Evolutionary conservation across 2,329 filamentous ascomycete species (phyloP).

Genomic region (Aspergillus pseudoglaucus): DNA sequence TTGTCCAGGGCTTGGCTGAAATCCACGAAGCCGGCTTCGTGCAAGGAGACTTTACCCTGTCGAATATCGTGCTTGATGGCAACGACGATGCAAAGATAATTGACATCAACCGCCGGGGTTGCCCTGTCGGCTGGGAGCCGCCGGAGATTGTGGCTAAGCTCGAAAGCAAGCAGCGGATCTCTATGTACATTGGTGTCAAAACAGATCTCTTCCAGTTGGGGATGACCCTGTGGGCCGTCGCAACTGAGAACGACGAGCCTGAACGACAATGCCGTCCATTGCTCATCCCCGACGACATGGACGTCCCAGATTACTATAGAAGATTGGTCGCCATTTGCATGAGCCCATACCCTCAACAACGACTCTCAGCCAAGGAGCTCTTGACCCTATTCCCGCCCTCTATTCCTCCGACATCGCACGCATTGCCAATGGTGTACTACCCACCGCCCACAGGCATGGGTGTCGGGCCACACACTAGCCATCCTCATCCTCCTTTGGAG

Average conservation of each 20-base stretch:
- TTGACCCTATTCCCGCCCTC: slow-evolving; percentile 58
- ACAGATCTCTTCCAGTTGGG: slow-evolving; percentile 93
- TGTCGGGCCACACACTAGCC: slow-evolving; percentile 13
- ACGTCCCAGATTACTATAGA: slow-evolving; percentile 71
- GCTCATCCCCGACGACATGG: slow-evolving; percentile 45
- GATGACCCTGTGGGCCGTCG: slow-evolving; percentile 93
- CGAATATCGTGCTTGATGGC: slow-evolving; percentile 89
- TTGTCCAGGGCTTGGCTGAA: slow-evolving; percentile 79
- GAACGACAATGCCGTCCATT: slow-evolving; percentile 71
- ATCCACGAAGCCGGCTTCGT: slow-evolving; percentile 96
- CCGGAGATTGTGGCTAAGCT: slow-evolving; percentile 83
- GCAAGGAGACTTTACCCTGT: slow-evolving; percentile 93
- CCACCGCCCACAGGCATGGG: slow-evolving; percentile 11
- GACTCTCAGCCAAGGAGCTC: slow-evolving; percentile 67
- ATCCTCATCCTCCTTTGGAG: not conserved
- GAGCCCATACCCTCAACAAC: slow-evolving; percentile 63
- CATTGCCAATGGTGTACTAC: slow-evolving; percentile 7
- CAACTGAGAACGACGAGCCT: slow-evolving; percentile 81
- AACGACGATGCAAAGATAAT: slow-evolving; percentile 89
- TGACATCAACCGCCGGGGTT: slow-evolving; percentile 95
- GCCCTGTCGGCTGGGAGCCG: slow-evolving; percentile 94
- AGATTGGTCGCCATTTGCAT: slow-evolving; percentile 71
- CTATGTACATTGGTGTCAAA: slow-evolving; percentile 97
- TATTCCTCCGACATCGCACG: slow-evolving; percentile 12
- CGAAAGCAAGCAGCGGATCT: slow-evolving; percentile 79